Percentiles rank a stretch among this genome's conserved stretches.
These are phyloP conservation scores for Blastocystis hominis DNA, from an alignment of 352 stramenopile species.

Conservation along the genomic window DNA sequence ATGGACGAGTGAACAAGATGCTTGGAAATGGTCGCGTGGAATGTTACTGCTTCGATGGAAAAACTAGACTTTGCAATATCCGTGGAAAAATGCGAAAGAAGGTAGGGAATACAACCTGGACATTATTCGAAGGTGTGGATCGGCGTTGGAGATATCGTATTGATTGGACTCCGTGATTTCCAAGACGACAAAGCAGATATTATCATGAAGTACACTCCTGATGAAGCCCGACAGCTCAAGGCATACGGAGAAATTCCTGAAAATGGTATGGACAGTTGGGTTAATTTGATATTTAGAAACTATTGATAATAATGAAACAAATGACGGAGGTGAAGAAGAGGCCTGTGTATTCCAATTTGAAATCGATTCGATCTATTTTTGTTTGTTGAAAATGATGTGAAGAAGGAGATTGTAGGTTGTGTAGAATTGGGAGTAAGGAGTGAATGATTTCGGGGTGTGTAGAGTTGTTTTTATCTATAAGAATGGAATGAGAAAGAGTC, in stretches of 20 bases:
- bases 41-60: slow-evolving; percentile 78
- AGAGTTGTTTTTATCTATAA: too few species aligned
- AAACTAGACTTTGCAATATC: slow-evolving; percentile 77
- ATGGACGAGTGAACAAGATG: slow-evolving; percentile 61
- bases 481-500: too few species aligned
- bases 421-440: too few species aligned
- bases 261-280: slow-evolving; percentile 64
- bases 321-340: slow-evolving; percentile 74
- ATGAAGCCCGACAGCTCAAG: slow-evolving; percentile 93
- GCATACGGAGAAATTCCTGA: slow-evolving; percentile 98
- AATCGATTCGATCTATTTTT: slow-evolving; percentile 69
- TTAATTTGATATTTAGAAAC: slow-evolving; percentile 59
- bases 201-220: slow-evolving; percentile 84
- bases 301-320: slow-evolving; percentile 79
- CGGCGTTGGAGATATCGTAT: slow-evolving; percentile 86
- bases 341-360: slow-evolving; percentile 79
- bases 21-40: slow-evolving; percentile 76
- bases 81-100: slow-evolving; percentile 82
- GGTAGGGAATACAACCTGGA: slow-evolving; percentile 61
- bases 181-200: slow-evolving; percentile 98
- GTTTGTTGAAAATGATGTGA: background rate
- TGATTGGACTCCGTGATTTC: slow-evolving; percentile 95
- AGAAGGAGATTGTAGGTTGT: too few species aligned
- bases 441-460: too few species aligned
- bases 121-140: slow-evolving; percentile 45